Evolutionary conservation across 2,329 filamentous ascomycete species (phyloP).

Genomic region (Calonectria hongkongensis): DNA sequence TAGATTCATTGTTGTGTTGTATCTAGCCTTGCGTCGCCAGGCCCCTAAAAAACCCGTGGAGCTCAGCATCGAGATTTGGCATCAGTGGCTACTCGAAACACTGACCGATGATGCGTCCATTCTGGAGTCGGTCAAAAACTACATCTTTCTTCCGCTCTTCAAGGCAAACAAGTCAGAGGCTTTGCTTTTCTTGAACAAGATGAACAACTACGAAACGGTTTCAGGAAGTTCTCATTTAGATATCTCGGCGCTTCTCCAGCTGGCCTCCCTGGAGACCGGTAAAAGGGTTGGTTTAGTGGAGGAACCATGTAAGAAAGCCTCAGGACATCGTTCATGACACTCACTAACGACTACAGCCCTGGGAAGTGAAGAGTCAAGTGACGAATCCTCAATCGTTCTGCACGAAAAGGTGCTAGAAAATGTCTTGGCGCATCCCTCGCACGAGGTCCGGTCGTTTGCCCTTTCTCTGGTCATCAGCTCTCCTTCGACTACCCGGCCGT

Average conservation of each 20-base stretch:
- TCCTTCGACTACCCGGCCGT: slow-evolving; percentile 82
- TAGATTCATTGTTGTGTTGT: slow-evolving; percentile 76
- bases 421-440: slow-evolving; percentile 73
- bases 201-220: slow-evolving; percentile 71
- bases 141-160: slow-evolving; percentile 78
- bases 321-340: not conserved
- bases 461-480: slow-evolving; percentile 88
- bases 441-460: slow-evolving; percentile 84
- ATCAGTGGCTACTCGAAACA: slow-evolving; percentile 73
- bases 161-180: slow-evolving; percentile 73
- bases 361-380: slow-evolving; percentile 41
- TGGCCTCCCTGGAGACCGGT: slow-evolving; percentile 81
- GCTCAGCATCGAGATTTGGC: slow-evolving; percentile 68
- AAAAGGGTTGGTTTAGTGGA: slow-evolving; percentile 83
- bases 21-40: slow-evolving; percentile 66
- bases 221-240: slow-evolving; percentile 68
- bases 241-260: slow-evolving; percentile 74
- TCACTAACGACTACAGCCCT: slow-evolving; percentile 55
- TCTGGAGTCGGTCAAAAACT: slow-evolving; percentile 78
- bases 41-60: slow-evolving; percentile 50
- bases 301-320: slow-evolving; percentile 72
- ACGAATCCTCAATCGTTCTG: slow-evolving; percentile 58
- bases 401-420: slow-evolving; percentile 68
- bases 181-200: slow-evolving; percentile 73
- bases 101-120: slow-evolving; percentile 69